Evolutionary conservation across 495 filamentous ascomycete genomes (phyloP).

Genomic region (Aspergillus nanangensis): DNA sequence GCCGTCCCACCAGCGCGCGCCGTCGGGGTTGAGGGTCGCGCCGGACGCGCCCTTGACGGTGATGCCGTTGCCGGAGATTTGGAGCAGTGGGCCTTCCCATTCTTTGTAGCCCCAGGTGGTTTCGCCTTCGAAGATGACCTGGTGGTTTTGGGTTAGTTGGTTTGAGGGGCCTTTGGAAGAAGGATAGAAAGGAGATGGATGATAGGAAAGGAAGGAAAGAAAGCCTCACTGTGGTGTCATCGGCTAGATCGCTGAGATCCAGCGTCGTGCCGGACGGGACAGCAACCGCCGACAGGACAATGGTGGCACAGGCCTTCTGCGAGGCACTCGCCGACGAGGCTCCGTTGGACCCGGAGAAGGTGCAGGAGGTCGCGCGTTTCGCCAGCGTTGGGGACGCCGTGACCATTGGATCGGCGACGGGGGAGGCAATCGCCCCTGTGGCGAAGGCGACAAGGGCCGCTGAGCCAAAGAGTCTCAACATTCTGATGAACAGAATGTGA

Average conservation of each 20-base stretch:
- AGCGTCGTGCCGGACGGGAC: constrained; percentile 50
- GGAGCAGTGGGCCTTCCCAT: constrained; percentile 47
- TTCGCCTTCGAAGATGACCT: constrained; percentile 48
- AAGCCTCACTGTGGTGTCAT: constrained; percentile 41
- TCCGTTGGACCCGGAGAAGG: constrained; percentile 37
- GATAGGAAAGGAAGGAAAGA: too few species aligned
- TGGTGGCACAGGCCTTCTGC: constrained; percentile 47
- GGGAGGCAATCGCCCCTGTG: constrained; percentile 8
- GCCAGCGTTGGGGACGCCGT: too few species aligned
- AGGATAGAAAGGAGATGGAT: background rate
- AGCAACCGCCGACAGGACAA: constrained; percentile 41
- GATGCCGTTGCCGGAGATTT: constrained; percentile 44
- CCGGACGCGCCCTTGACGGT: constrained; percentile 40
- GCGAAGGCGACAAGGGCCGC: constrained; percentile 1
- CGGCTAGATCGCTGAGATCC: constrained; percentile 41
- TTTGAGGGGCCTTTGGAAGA: background rate
- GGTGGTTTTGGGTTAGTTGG: too few species aligned
- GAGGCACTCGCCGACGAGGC: constrained; percentile 32
- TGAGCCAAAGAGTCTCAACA: too few species aligned
- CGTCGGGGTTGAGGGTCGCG: constrained; percentile 40
- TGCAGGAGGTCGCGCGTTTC: constrained; percentile 24
- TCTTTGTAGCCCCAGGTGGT: constrained; percentile 53
- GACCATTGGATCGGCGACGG: constrained; percentile 6
- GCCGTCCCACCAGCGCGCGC: constrained; percentile 42
- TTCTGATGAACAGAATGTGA: too few species aligned